Evolutionary conservation across 805 yeast species (phyloP), one percentile per base, ranked within the genome.

Genomic region (Candida xyloterini): DNA sequence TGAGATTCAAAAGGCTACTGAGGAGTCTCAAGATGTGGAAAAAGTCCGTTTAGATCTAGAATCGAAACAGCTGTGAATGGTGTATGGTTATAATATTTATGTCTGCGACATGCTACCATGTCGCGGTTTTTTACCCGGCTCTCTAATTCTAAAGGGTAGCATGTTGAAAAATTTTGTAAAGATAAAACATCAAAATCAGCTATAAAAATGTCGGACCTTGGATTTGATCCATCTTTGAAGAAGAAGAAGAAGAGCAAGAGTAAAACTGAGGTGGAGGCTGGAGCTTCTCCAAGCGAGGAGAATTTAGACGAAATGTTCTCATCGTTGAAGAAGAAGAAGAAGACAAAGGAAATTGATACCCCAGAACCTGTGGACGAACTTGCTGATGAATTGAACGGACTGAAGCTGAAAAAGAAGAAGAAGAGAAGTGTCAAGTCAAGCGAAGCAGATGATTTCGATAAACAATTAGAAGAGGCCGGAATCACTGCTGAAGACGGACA

Each of bases 381-480:
- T 27, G 69, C 80, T 24, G 85, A 80, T 47, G 76, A 81, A 48
- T 72, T 84, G 40, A 81, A 81, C 16, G 91, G 85, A 30, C 65
- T 83, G 57, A 84, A 85, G 73, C 47, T 58, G 44, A 81, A 81
- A 65, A 84, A 84, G 72, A 89, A 89, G 78, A 87, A 87, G 82
- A 77, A 76, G 72, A 81, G 79, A 77, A 62, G 76, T 44, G 59
- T 73, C 15, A 70, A 72, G 44, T 67, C 70, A 23, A 64, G 72
- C 11, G 85, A 74, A 35, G 78, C 81, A 18, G 78, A 81, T 54
- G 96, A 85, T 48, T 91, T 91, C 57, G 98, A 91, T 53, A 82
- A 84, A 59, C 86, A 86, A 57, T 73, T 91, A 55, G 95, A 87
- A 60, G 73, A 84, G 60, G 97, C 97, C 11, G 97, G 98, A 58